phyloP scores from a whole-genome alignment of 2,329 filamentous ascomycete species.

The Claviceps sp. region DNA sequence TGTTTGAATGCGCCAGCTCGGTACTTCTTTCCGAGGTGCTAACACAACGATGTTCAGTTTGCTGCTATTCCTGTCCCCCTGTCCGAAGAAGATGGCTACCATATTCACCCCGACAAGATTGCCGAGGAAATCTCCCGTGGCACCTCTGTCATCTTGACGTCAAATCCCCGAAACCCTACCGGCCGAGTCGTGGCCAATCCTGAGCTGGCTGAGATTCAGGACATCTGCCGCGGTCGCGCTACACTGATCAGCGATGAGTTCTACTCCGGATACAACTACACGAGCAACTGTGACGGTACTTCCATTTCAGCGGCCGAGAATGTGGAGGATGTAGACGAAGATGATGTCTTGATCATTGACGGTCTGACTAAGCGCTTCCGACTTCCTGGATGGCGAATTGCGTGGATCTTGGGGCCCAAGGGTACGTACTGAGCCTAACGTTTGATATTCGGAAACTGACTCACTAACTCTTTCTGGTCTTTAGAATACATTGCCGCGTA shows the following conservation, averaged over 20 bases:
- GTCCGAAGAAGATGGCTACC: constrained; percentile 74
- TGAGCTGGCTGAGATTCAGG: constrained; percentile 80
- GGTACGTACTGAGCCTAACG: constrained; percentile 19
- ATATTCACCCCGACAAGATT: constrained; percentile 88
- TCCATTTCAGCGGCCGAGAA: constrained; percentile 86
- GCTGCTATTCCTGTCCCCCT: constrained; percentile 78
- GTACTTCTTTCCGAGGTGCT: neutral
- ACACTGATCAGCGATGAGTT: constrained; percentile 95
- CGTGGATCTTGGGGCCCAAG: constrained; percentile 92
- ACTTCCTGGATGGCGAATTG: constrained; percentile 89
- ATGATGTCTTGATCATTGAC: constrained; percentile 89
- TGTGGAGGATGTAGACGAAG: constrained; percentile 75
- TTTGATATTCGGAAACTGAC: neutral
- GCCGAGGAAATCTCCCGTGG: constrained; percentile 80
- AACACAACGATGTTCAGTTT: constrained; percentile 38
- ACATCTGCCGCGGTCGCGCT: constrained; percentile 79
- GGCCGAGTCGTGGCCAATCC: constrained; percentile 76
- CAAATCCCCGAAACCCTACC: constrained; percentile 90
- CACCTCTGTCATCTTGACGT: constrained; percentile 80
- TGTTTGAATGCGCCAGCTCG: neutral
- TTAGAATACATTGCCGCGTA: constrained; percentile 76
- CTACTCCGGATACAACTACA: constrained; percentile 95
- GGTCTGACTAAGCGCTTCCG: constrained; percentile 95
- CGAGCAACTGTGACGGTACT: constrained; percentile 74
- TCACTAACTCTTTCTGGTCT: neutral